These are phyloP conservation scores for Didymella glomerata DNA, from an alignment of 2,329 filamentous ascomycete species.

Conservation along the genomic window DNA sequence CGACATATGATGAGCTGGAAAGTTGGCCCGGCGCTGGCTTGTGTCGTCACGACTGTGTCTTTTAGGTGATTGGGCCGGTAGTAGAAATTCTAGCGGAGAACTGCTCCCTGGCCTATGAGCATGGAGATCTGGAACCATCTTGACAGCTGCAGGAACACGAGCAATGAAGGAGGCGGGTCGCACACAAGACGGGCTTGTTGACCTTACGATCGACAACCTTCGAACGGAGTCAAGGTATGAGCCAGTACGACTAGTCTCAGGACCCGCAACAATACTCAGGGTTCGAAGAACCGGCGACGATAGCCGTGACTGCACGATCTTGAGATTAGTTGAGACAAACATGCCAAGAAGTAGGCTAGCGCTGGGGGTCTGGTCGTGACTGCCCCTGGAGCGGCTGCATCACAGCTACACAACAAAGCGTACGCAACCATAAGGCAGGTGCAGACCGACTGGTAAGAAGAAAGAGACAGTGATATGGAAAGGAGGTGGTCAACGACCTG, in stretches of 20 bases:
- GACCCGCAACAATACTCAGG: not conserved
- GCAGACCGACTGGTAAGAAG: not conserved
- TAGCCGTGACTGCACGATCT: not conserved
- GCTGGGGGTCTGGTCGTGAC: not conserved
- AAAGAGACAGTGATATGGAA: not conserved
- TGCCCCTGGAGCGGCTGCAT: not conserved
- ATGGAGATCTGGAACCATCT: not conserved
- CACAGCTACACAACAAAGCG: not conserved
- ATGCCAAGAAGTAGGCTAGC: not conserved
- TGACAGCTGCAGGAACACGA: constrained; percentile 7
- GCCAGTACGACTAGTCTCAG: not conserved
- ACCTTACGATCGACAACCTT: not conserved
- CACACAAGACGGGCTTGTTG: not conserved
- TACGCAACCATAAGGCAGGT: not conserved
- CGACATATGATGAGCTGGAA: constrained; percentile 1
- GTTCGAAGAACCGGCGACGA: not conserved
- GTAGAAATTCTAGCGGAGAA: not conserved
- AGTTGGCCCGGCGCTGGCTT: not conserved
- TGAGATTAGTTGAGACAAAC: not conserved
- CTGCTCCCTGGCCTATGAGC: not conserved
- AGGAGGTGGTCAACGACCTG: not conserved
- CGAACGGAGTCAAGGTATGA: not conserved
- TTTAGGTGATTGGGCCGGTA: constrained; percentile 1
- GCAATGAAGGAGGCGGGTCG: not conserved
- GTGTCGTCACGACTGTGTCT: not conserved